A percentile compares a stretch with the other conserved stretches of the same genome.
phyloP scores from a whole-genome alignment of 306 rosid species.

The Vicia sativa region DNA sequence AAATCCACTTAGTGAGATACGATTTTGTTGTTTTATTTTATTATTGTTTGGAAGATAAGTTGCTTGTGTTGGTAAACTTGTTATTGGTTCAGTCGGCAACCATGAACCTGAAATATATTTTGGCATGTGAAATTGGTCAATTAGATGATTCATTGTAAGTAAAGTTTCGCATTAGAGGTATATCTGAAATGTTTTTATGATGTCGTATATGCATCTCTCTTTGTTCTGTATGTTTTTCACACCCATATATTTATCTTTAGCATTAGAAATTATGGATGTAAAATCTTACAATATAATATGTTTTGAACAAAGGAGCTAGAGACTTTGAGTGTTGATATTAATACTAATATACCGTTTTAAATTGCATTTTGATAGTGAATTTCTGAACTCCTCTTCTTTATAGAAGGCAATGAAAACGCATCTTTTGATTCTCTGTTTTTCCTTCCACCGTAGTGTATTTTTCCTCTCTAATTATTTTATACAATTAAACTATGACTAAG shows the following conservation, averaged over 20 bases:
- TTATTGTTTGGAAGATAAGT: neutral
- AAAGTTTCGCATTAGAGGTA: neutral
- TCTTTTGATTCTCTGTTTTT: constrained; percentile 20
- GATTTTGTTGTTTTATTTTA: constrained; percentile 1
- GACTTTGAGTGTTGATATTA: constrained; percentile 17
- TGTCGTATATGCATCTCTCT: constrained; percentile 11
- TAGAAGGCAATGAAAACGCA: constrained; percentile 27
- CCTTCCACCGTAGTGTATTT: constrained; percentile 21
- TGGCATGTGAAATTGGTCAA: neutral
- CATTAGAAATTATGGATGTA: neutral
- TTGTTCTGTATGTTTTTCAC: constrained; percentile 27
- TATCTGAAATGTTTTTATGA: constrained; percentile 15
- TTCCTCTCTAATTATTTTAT: neutral
- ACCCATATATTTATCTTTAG: constrained; percentile 4
- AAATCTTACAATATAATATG: constrained; percentile 22
- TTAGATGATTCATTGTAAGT: neutral
- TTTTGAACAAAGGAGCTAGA: neutral
- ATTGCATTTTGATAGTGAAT: constrained; percentile 23
- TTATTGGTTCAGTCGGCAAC: constrained; percentile 5
- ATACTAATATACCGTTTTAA: constrained; percentile 17
- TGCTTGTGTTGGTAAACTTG: constrained; percentile 31
- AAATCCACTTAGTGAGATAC: neutral
- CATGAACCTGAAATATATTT: neutral
- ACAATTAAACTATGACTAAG: constrained; percentile 13
- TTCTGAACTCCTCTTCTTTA: constrained; percentile 19